Evolutionary conservation across 2,329 filamentous ascomycete genomes (phyloP).

Genomic region (Paecilomyces niveus): DNA sequence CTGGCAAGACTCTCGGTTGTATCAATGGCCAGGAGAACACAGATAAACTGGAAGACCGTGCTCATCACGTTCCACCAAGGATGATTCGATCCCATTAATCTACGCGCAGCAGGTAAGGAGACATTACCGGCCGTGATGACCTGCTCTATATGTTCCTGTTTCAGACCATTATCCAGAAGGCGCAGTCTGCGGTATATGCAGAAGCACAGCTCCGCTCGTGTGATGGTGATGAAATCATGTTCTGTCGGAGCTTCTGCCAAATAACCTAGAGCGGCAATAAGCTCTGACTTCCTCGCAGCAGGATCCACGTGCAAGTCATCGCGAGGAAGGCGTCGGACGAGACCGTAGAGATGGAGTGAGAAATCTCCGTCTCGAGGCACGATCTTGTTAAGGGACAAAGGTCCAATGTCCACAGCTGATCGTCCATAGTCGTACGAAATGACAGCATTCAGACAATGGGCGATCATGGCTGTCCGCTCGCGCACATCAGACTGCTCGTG

Average conservation of each 20-base stretch:
- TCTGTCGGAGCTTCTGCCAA: slow-evolving; percentile 7
- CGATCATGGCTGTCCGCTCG: slow-evolving; percentile 20
- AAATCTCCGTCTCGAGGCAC: slow-evolving; percentile 9
- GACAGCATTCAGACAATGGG: slow-evolving; percentile 20
- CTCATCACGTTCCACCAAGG: slow-evolving; percentile 41
- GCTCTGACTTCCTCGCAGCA: slow-evolving; percentile 2
- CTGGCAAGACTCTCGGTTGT: slow-evolving; percentile 28
- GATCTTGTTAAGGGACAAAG: slow-evolving; percentile 9
- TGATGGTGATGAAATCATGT: slow-evolving; percentile 25
- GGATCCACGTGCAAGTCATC: slow-evolving; percentile 4
- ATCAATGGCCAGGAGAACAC: slow-evolving; percentile 34
- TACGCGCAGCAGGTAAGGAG: slow-evolving; percentile 26
- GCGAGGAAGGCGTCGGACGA: slow-evolving; percentile 6
- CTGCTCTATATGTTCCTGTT: slow-evolving; percentile 28
- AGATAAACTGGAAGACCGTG: slow-evolving; percentile 37
- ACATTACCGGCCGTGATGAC: slow-evolving; percentile 28
- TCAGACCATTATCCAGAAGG: slow-evolving; percentile 29
- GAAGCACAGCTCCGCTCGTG: slow-evolving; percentile 22
- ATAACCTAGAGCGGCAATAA: slow-evolving; percentile 7
- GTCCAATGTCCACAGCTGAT: slow-evolving; percentile 17
- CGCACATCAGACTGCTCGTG: slow-evolving; percentile 12
- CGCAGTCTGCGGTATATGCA: slow-evolving; percentile 35
- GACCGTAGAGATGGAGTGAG: slow-evolving; percentile 10
- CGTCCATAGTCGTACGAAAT: slow-evolving; percentile 28
- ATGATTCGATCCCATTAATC: slow-evolving; percentile 24